A percentile compares a stretch with the other conserved stretches of the same genome.
Evolutionary conservation across 2,329 filamentous ascomycete genomes (phyloP).

Genomic region (Fusarium sp.): DNA sequence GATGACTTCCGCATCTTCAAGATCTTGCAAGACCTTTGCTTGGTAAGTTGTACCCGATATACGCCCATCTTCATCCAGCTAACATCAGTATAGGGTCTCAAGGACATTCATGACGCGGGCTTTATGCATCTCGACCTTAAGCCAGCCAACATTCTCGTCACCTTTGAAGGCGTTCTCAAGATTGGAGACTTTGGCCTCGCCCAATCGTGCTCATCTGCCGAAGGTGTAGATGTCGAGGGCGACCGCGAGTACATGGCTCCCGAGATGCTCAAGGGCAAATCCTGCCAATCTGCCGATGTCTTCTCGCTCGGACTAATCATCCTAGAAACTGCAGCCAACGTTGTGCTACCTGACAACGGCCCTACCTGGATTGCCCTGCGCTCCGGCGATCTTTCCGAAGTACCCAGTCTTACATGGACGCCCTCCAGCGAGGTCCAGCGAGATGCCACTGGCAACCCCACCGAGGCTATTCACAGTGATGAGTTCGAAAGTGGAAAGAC

Average conservation of each 20-base stretch:
- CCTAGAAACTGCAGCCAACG: constrained; percentile 94
- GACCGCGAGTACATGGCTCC: constrained; percentile 97
- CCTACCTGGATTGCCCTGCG: constrained; percentile 91
- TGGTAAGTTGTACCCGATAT: constrained; percentile 70
- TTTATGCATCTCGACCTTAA: constrained; percentile 91
- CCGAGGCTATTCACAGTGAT: constrained; percentile 57
- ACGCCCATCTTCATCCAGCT: neutral
- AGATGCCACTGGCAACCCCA: constrained; percentile 74
- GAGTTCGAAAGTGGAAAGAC: constrained; percentile 53
- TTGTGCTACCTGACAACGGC: constrained; percentile 93
- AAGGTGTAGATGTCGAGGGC: constrained; percentile 88
- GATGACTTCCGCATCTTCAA: constrained; percentile 99
- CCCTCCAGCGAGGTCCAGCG: constrained; percentile 78
- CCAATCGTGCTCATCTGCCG: constrained; percentile 80
- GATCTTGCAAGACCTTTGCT: constrained; percentile 87
- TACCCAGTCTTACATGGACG: constrained; percentile 89
- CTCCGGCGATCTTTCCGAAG: constrained; percentile 88
- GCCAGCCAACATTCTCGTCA: constrained; percentile 86
- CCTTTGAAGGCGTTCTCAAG: constrained; percentile 85
- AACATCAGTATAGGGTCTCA: constrained; percentile 75
- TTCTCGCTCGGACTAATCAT: constrained; percentile 96
- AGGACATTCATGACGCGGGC: constrained; percentile 89
- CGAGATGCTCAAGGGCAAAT: constrained; percentile 88
- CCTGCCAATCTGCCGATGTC: constrained; percentile 92
- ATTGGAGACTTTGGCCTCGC: constrained; percentile 92